Conservation (phyloP, 768 basidiomycete genomes). For the Trametes maxima region DNA sequence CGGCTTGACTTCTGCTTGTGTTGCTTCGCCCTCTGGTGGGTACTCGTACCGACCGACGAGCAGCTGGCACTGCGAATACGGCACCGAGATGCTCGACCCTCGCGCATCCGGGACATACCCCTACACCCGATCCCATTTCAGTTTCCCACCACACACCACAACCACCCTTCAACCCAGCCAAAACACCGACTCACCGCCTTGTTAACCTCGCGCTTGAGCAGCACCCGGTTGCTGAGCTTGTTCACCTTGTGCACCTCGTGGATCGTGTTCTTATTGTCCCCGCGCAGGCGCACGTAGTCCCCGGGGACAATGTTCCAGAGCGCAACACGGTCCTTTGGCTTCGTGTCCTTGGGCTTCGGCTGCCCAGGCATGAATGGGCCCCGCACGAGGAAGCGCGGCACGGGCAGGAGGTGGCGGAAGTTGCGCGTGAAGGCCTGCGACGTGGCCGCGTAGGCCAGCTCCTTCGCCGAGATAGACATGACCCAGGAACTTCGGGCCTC, state of each 20-base stretch:
- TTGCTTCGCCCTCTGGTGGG: constrained; percentile 40
- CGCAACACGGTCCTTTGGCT: constrained; percentile 71
- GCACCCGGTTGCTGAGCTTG: constrained; percentile 66
- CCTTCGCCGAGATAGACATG: constrained; percentile 17
- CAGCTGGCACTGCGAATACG: constrained; percentile 82
- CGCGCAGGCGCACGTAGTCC: constrained; percentile 71
- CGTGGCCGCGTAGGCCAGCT: constrained; percentile 33
- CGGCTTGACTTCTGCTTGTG: constrained; percentile 32
- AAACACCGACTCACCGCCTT: constrained; percentile 30
- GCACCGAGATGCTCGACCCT: constrained; percentile 45
- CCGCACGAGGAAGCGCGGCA: constrained; percentile 54
- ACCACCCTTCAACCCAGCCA: background rate
- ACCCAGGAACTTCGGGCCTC: background rate
- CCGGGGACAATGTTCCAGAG: constrained; percentile 90
- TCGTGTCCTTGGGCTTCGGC: constrained; percentile 55
- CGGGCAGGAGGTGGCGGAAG: constrained; percentile 64
- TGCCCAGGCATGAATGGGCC: constrained; percentile 28
- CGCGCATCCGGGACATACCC: constrained; percentile 18
- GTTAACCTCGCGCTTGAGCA: constrained; percentile 49
- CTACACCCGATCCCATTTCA: constrained; percentile 2
- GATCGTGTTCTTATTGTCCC: constrained; percentile 59
- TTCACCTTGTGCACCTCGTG: constrained; percentile 78
- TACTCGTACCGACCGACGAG: constrained; percentile 70
- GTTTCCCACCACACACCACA: constrained; percentile 7
- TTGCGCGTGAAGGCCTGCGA: constrained; percentile 52